Evolutionary conservation across 2,329 filamentous ascomycete species (phyloP), one percentile per base, ranked within the genome.

Genomic region (Alternaria atra): DNA sequence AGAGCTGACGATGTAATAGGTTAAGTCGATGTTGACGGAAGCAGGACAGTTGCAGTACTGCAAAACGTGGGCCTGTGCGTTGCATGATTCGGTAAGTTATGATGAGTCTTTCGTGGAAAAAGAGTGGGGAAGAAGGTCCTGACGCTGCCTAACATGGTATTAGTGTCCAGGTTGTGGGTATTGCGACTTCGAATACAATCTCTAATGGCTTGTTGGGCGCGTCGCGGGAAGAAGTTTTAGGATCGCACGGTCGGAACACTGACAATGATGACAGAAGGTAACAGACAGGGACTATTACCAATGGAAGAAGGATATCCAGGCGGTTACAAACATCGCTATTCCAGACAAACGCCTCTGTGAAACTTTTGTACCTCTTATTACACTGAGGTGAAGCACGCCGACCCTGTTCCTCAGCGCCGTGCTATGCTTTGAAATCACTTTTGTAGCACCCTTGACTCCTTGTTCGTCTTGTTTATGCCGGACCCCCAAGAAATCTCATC

Each of bases 401-500:
- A 53, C 27, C 27, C 4, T 42, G 7, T 37, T 25, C 47, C 23
- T 25, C 25, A 27, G 52, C 55, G 43, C 52, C 47, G n/a, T 34
- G 32, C 48, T 54, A 62, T 64, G 47, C 52, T 59, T 29, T 47
- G 25, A 47, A 58, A 47, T 40, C 35, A 58, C 52, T 58, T 61
- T 64, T 61, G 25, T 37, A 39, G 25, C 30, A 52, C 9, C 34
- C 12, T 10, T 20, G 29, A 40, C 32, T 37, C 40, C 12, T n/a
- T 5, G 12, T 32, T 35, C n/a, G 13, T 23, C 35, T 0, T 42
- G 42, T 35, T 29, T 15, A 63, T 35, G 58, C 40, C 25, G 61
- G 55, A 12, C 50, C 32, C 8, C 58, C 60, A 15, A 70, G 44
- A 13, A 71, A 44, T 3, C 60, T 65, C 35, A 52, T 66, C 23